Conservation (phyloP, 495 filamentous ascomycete species). For the Parmelia sp. region DNA sequence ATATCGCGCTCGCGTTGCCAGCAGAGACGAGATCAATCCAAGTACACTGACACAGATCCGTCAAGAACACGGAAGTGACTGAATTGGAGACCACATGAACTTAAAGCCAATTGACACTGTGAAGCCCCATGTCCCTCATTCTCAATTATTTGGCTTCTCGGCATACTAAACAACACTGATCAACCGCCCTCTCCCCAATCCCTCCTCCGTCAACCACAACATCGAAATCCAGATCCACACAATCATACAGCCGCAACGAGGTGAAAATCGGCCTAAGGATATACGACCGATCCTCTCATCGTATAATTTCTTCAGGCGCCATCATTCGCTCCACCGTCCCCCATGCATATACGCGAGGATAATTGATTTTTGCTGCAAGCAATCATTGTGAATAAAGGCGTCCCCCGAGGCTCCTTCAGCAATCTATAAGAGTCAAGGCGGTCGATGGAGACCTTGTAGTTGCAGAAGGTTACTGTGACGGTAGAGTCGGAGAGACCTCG, state of each 20-base stretch:
- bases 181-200: neutral
- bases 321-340: neutral
- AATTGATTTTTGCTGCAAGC: rapidly evolving
- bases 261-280: neutral
- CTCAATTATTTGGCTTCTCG: neutral
- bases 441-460: neutral
- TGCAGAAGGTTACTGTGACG: neutral
- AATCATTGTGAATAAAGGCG: neutral
- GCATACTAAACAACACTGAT: neutral
- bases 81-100: too few relatives aligned
- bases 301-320: neutral
- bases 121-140: neutral
- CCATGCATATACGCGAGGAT: neutral
- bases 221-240: neutral
- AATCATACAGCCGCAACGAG: neutral
- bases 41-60: too few relatives aligned
- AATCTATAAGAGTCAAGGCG: neutral
- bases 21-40: too few relatives aligned
- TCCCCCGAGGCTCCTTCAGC: neutral
- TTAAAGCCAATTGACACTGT: neutral
- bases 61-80: too few relatives aligned
- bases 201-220: neutral
- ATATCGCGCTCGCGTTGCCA: too few relatives aligned
- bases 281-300: neutral
- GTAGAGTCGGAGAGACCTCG: neutral